These are phyloP conservation scores for Leccinum olivaceoglutinosum DNA, from an alignment of 1,284 basidiomycete species.

Conservation along the genomic window DNA sequence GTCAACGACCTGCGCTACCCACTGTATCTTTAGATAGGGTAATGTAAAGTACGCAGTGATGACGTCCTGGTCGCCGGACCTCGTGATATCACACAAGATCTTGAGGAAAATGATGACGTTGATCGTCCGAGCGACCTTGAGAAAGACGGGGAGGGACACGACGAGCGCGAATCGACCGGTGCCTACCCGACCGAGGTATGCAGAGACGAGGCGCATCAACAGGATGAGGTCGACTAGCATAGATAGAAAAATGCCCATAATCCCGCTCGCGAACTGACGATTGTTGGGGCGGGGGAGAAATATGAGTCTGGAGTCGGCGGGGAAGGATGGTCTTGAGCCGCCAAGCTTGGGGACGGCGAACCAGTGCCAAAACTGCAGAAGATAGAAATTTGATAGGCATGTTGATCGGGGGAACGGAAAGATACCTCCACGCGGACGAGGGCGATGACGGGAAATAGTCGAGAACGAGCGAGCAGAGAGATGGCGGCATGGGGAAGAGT, in stretches of 20 bases:
- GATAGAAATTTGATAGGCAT: neutral
- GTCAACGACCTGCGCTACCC: slow-evolving; percentile 27
- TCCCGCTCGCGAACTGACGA: slow-evolving; percentile 22
- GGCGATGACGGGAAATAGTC: slow-evolving; percentile 17
- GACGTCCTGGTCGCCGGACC: slow-evolving; percentile 9
- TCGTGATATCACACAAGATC: slow-evolving; percentile 14
- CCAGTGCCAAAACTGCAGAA: slow-evolving; percentile 11
- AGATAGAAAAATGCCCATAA: slow-evolving; percentile 28
- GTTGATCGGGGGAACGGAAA: neutral
- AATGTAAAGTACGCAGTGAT: slow-evolving; percentile 16
- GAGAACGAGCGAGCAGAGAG: neutral
- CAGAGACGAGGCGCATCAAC: slow-evolving; percentile 27
- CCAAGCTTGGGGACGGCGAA: slow-evolving; percentile 16
- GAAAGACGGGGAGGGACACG: slow-evolving; percentile 19
- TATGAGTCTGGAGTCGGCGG: slow-evolving; percentile 21
- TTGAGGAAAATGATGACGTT: slow-evolving; percentile 24
- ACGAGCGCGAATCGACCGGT: slow-evolving; percentile 14
- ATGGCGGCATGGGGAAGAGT: slow-evolving; percentile 8
- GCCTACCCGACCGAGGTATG: slow-evolving; percentile 19
- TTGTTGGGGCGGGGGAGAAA: slow-evolving; percentile 7
- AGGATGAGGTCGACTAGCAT: slow-evolving; percentile 29
- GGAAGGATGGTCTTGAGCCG: slow-evolving; percentile 9
- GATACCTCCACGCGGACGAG: slow-evolving; percentile 21
- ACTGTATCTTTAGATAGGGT: slow-evolving; percentile 32
- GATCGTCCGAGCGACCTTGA: slow-evolving; percentile 21